phyloP scores from a whole-genome alignment of 169 alveolate species.

The Plasmodium cynomolgi region DNA sequence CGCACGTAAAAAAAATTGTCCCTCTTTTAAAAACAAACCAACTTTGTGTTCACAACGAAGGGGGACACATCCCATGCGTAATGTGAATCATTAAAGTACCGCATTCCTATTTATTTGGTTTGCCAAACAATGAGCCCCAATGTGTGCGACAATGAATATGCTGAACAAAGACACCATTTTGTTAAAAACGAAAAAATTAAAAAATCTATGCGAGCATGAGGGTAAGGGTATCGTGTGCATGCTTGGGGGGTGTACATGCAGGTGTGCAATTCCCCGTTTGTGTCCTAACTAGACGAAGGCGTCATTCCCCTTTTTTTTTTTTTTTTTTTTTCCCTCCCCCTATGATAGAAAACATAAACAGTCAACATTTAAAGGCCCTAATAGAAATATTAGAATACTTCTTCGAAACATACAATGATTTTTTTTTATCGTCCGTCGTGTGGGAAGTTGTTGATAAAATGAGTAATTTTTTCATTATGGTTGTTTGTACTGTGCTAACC shows the following conservation, averaged over 20 bases:
- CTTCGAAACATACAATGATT: conserved; percentile 62
- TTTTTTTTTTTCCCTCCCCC: not conserved
- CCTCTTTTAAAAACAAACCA: not conserved
- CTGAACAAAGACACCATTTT: conserved; percentile 64
- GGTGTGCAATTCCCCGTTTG: not conserved
- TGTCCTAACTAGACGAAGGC: not conserved
- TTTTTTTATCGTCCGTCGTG: conserved; percentile 60
- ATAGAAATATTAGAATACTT: conserved; percentile 64
- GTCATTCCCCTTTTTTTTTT: not conserved
- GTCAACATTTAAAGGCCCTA: conserved; percentile 49
- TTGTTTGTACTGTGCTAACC: not conserved
- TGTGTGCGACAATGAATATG: conserved; percentile 24
- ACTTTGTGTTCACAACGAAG: not conserved
- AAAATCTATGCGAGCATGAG: conserved; percentile 43
- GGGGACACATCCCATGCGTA: not conserved
- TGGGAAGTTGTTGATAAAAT: conserved; percentile 76
- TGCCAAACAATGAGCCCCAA: conserved; percentile 32
- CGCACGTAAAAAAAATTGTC: not conserved
- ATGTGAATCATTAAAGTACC: not conserved
- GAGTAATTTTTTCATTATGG: conserved; percentile 45
- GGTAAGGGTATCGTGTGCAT: conserved; percentile 5
- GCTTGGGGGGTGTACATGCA: not conserved
- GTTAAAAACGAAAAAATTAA: conserved; percentile 67
- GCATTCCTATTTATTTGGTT: not conserved
- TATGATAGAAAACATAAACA: conserved; percentile 35